A percentile compares a stretch with the other conserved stretches of the same genome.
These are phyloP conservation scores for Strigomonas galati DNA, from an alignment of 208 protist species.

Conservation along the genomic window DNA sequence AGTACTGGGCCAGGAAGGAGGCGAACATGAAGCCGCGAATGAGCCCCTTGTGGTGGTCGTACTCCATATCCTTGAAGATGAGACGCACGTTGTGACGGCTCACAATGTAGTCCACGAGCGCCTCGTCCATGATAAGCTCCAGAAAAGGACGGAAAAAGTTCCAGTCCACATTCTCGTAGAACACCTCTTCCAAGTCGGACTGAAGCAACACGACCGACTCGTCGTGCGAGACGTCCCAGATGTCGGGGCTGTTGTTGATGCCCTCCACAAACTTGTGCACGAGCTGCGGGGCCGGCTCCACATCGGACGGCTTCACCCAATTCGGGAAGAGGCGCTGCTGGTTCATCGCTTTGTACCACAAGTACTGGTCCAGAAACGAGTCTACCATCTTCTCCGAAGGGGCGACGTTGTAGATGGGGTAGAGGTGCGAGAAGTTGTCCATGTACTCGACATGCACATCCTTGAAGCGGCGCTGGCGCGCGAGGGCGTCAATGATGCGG, in stretches of 20 bases:
- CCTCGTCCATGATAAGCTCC: constrained; percentile 99
- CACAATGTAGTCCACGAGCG: constrained; percentile 99
- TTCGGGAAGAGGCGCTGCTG: constrained; percentile 99
- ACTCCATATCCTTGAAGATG: constrained; percentile 99
- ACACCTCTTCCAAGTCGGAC: constrained; percentile 94
- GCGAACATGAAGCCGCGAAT: constrained; percentile 99
- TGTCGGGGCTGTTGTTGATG: constrained; percentile 99
- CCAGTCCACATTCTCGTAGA: constrained; percentile 99
- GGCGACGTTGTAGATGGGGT: constrained; percentile 99
- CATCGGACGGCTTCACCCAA: constrained; percentile 99
- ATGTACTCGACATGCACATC: constrained; percentile 99
- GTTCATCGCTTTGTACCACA: constrained; percentile 99
- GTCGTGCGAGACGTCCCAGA: constrained; percentile 98
- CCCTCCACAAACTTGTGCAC: constrained; percentile 99
- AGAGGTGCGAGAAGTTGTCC: constrained; percentile 99
- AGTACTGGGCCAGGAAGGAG: constrained; percentile 99
- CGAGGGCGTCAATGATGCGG: constrained; percentile 99
- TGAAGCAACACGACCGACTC: constrained; percentile 98
- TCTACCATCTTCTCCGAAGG: constrained; percentile 99
- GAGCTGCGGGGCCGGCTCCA: constrained; percentile 98
- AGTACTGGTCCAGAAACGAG: constrained; percentile 99
- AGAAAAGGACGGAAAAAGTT: constrained; percentile 99
- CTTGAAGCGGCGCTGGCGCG: constrained; percentile 99
- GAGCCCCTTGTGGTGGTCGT: constrained; percentile 99
- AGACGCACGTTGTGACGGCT: constrained; percentile 99